A percentile compares a stretch with the other conserved stretches of the same genome.
These are phyloP conservation scores for Irpex rosettiformis DNA, from an alignment of 1,284 basidiomycete species.

Conservation along the genomic window DNA sequence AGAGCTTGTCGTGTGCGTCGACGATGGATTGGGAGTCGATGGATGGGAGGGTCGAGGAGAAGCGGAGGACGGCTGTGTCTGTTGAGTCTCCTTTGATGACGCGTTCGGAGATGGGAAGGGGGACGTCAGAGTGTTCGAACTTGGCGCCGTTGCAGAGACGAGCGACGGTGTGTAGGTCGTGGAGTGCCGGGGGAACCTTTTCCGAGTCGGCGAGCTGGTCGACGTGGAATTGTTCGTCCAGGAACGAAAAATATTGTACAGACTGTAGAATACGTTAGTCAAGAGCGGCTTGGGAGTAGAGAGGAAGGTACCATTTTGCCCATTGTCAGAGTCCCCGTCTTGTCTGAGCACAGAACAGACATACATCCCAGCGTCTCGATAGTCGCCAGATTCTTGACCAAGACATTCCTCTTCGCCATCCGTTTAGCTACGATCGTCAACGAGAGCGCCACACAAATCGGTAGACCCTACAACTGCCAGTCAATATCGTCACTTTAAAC, in stretches of 20 bases:
- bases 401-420: constrained; percentile 49
- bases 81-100: constrained; percentile 61
- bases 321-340: constrained; percentile 24
- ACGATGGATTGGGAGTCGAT: constrained; percentile 24
- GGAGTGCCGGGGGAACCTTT: constrained; percentile 23
- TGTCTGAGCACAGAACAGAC: constrained; percentile 36
- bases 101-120: constrained; percentile 38
- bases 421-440: constrained; percentile 48
- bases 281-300: neutral
- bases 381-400: constrained; percentile 58
- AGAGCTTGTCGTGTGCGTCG: constrained; percentile 29
- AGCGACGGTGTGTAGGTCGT: constrained; percentile 41
- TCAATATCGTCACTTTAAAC: constrained; percentile 10
- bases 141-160: constrained; percentile 62
- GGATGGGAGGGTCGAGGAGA: constrained; percentile 45
- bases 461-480: constrained; percentile 37
- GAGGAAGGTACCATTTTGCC: constrained; percentile 23
- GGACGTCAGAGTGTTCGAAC: constrained; percentile 48
- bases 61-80: constrained; percentile 59
- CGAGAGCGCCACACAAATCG: constrained; percentile 47
- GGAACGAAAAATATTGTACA: constrained; percentile 40
- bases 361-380: constrained; percentile 61
- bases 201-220: constrained; percentile 22
- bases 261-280: constrained; percentile 23
- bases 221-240: constrained; percentile 32